phyloP scores from a whole-genome alignment of 306 rosid genomes.

The Lotus japonicus region DNA sequence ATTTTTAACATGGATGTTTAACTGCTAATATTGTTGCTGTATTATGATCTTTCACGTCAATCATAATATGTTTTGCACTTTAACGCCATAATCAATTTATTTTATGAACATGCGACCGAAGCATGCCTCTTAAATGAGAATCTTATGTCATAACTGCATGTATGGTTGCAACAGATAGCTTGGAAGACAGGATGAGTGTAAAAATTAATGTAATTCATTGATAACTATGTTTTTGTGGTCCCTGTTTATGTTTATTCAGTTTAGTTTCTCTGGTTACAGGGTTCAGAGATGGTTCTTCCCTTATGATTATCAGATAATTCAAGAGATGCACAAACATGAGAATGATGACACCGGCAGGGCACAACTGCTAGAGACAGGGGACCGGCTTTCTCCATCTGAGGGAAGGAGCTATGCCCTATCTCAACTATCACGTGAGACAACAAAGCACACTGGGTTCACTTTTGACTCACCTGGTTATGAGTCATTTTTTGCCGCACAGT shows the following conservation, averaged over 20 bases:
- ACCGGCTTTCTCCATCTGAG: constrained; percentile 58
- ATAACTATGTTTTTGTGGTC: background rate
- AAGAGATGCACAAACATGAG: constrained; percentile 79
- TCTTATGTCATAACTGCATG: background rate
- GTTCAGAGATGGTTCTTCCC: constrained; percentile 95
- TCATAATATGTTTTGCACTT: too few species aligned
- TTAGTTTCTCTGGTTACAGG: constrained; percentile 41
- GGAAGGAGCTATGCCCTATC: constrained; percentile 77
- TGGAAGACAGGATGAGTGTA: too few species aligned
- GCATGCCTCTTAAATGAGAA: background rate
- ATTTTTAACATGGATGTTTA: too few species aligned
- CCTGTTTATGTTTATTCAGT: background rate
- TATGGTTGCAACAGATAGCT: background rate
- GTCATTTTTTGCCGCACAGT: constrained; percentile 86
- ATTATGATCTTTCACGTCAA: background rate
- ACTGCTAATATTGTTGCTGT: too few species aligned
- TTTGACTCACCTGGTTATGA: constrained; percentile 93
- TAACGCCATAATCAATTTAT: too few species aligned
- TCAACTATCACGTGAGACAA: constrained; percentile 68
- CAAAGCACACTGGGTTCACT: constrained; percentile 92
- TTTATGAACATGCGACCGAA: too few species aligned
- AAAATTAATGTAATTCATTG: background rate
- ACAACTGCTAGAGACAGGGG: constrained; percentile 45
- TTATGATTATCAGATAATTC: constrained; percentile 85
- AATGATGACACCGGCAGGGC: constrained; percentile 47